Evolutionary conservation across 371 early-diverging fungal genomes (phyloP), one percentile per base, ranked within the genome.

Genomic region (Circinella umbellata): DNA sequence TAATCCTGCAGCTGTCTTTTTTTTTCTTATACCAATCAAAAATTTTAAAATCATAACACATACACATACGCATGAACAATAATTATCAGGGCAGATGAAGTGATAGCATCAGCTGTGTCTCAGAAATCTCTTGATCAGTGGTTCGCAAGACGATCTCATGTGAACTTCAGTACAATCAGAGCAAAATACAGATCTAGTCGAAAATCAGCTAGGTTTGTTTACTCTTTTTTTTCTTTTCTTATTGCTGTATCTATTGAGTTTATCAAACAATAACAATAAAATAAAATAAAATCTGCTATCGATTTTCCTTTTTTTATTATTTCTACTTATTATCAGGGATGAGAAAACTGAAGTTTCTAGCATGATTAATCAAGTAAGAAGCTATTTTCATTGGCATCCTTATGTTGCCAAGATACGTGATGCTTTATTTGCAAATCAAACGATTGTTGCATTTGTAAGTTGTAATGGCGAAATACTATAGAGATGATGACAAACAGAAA

Each of bases 161-260:
- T 73, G 17, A 69, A 76, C 63, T 70, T 76, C n/a, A 76, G 76
- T 59, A 76, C 70, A 1, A 63, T 76, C 27, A 57, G 76, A 36
- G 27, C 72, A n/a, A 84, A 78, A 59, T 84, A 84, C 66, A 66
- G 81, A 53, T 51, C 71, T 27, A 72, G 70, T 20, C 77, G 84
- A 20, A 77, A 78, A 36, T 61, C 64, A 34, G 74, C 73, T 49
- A 71, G 83, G 83, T 78, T 69, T 55, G 70, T 69, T 17, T 62
- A 11, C 17, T 39, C 64, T 35, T 49, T 27, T 61, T 11, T 53
- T 10, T 18, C 35, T 11, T 36, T 15, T 9, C 34, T 42, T 1
- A 11, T 3, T 42, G 11, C 42, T 42, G 6, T 42, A 42, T 42
- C 6, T 42, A 42, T 9, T 42, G 3, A 42, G 42, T 42, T 9